phyloP scores from a whole-genome alignment of 1,139 yeast genomes.

The Meyerozyma smithsonii region DNA sequence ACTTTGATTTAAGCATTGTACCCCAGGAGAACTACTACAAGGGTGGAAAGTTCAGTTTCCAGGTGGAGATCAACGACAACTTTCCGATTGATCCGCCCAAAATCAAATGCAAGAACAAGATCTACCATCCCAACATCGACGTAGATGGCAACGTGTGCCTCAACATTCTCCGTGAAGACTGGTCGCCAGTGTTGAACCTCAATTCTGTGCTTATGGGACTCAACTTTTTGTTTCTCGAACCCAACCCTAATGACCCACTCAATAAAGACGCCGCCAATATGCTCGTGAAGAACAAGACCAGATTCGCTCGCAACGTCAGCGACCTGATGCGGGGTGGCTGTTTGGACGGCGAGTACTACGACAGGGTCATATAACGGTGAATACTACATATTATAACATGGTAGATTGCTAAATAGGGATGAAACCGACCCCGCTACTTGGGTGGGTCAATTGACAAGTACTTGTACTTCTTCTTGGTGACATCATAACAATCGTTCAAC shows the following conservation, averaged over 20 bases:
- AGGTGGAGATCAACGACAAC: constrained; percentile 57
- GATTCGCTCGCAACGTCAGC: constrained; percentile 56
- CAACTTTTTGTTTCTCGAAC: constrained; percentile 81
- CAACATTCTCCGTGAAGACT: constrained; percentile 87
- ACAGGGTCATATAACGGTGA: constrained; percentile 36
- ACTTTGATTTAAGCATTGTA: constrained; percentile 51
- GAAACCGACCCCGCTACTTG: background rate
- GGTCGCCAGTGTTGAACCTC: constrained; percentile 90
- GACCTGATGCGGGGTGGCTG: constrained; percentile 69
- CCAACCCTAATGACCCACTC: constrained; percentile 88
- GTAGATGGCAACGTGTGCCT: constrained; percentile 86
- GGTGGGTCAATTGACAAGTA: constrained; percentile 32
- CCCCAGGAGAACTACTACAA: constrained; percentile 83
- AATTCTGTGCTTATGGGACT: constrained; percentile 82
- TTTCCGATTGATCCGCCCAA: constrained; percentile 95
- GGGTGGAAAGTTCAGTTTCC: constrained; percentile 65
- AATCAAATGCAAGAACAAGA: constrained; percentile 63
- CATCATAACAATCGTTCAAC: constrained; percentile 69
- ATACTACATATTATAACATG: background rate
- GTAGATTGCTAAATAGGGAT: background rate
- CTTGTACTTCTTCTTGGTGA: constrained; percentile 74
- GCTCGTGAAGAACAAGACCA: constrained; percentile 51
- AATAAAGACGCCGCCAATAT: constrained; percentile 85
- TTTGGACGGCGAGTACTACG: constrained; percentile 58
- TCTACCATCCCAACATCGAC: constrained; percentile 94